phyloP scores from a whole-genome alignment of 305 asterid species.

The Salvia sclarea region DNA sequence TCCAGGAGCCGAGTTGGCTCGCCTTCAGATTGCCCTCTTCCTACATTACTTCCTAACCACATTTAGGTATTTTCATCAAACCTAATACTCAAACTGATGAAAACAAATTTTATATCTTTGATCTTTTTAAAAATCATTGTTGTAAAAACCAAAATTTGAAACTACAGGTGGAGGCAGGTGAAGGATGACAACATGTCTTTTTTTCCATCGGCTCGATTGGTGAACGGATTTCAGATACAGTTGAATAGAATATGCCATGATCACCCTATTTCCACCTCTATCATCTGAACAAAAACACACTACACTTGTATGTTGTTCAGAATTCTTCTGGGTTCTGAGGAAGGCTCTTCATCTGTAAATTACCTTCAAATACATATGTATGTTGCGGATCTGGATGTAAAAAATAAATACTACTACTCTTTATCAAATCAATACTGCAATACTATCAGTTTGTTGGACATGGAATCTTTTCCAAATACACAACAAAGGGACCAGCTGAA shows the following conservation, averaged over 20 bases:
- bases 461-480: background rate
- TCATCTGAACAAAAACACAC: conserved; percentile 7
- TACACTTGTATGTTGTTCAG: background rate
- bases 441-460: background rate
- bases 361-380: conserved; percentile 21
- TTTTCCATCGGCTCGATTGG: conserved; percentile 91
- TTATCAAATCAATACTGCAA: background rate
- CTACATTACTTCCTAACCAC: conserved; percentile 71
- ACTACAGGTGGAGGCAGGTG: conserved; percentile 72
- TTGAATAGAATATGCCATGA: conserved; percentile 38
- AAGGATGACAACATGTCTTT: conserved; percentile 84
- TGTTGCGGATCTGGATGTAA: conserved; percentile 21
- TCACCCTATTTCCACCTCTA: conserved; percentile 2
- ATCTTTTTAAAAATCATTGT: background rate
- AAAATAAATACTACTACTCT: background rate
- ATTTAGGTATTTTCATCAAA: conserved; percentile 47
- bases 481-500: background rate
- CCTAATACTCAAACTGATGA: background rate
- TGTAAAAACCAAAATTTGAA: background rate
- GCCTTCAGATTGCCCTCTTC: conserved; percentile 87
- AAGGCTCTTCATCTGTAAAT: conserved; percentile 32
- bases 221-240: conserved; percentile 80
- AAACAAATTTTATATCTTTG: background rate
- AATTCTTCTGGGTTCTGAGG: conserved; percentile 18
- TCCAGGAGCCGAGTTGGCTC: conserved; percentile 94